Base-by-base conservation (phyloP, 2,329 filamentous ascomycete genomes). In the Purpureocillium lavendulum region DNA sequence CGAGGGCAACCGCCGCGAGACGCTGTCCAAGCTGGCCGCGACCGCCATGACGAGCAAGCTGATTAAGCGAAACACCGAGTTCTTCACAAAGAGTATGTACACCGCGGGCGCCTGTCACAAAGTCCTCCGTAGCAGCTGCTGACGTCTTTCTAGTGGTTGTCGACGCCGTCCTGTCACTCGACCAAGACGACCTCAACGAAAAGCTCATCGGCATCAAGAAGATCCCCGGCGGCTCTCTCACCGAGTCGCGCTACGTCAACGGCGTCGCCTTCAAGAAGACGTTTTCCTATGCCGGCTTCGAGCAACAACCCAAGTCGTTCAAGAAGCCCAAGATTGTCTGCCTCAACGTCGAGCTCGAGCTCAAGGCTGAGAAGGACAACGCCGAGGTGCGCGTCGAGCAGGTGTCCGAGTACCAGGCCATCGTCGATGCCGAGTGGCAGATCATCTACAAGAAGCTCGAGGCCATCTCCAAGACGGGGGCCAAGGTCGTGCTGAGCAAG, bases 361-460 rank as follows among this genome's bases (percentile, higher is more conserved):
- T 98, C 53, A 98, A 98, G 80, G 90, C 87, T 46, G 92, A 98
- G 66, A 98, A 96, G 75, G 92, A 98, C 70, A 98, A 98, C 57
- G 92, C 92, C 43, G 92, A 98, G 70, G 88, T 98, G 47, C 83
- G 92, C 43, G 89, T 98, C 42, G 92, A 97, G 67, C 89, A 97
- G 65, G 92, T 98, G 38, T 94, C 90, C 15, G 92, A 98, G 68
- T 98, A 98, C 71, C 92, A 98, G 69, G 92, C 92, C 47, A 96
- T 98, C 52, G 92, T 98, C 59, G 92, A 98, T 58, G 92, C 92
- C 24, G 92, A 98, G 67, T 98, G 92, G 92, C 88, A 96, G 66
- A 98, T 98, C 60, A 98, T 98, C 64, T 97, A 84, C 79, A 90
- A 96, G 73, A 98, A 98, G 75, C 85, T 98, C 61, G 92, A 98